Conservation (phyloP, 2,329 filamentous ascomycete species). For the Ascochyta rabiei region DNA sequence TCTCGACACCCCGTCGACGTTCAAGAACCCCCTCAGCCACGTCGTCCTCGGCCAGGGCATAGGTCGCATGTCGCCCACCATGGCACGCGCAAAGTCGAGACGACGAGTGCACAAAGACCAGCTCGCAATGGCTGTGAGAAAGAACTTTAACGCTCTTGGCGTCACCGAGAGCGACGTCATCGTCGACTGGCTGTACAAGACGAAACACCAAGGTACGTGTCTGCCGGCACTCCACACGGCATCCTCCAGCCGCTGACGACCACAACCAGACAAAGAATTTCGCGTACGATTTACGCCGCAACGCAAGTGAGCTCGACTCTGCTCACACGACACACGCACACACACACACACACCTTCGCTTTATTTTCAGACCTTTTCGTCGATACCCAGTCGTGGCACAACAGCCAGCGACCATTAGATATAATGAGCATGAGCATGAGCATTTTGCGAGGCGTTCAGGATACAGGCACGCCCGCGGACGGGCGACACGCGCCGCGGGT, state of each 20-base stretch:
- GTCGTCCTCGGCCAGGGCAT: constrained; percentile 64
- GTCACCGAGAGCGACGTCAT: constrained; percentile 84
- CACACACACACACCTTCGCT: constrained; percentile 15
- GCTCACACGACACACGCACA: constrained; percentile 9
- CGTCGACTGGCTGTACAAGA: constrained; percentile 77
- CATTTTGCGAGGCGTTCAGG: constrained; percentile 36
- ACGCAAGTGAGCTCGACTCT: constrained; percentile 35
- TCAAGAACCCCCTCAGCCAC: constrained; percentile 59
- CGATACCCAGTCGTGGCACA: constrained; percentile 42
- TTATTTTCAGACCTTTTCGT: constrained; percentile 40
- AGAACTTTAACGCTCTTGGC: constrained; percentile 81
- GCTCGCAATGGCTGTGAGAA: constrained; percentile 73
- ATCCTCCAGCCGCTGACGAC: constrained; percentile 7
- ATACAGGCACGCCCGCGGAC: constrained; percentile 12
- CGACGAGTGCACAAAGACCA: constrained; percentile 74
- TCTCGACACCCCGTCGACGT: constrained; percentile 73
- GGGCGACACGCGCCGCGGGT: constrained; percentile 9
- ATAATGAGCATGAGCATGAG: constrained; percentile 41
- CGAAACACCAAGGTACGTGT: constrained; percentile 61
- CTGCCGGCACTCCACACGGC: neutral
- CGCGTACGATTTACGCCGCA: constrained; percentile 52
- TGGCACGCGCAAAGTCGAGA: constrained; percentile 69
- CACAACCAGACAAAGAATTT: constrained; percentile 53
- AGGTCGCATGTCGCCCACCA: constrained; percentile 75
- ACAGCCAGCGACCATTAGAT: constrained; percentile 29